Evolutionary conservation across 2,329 filamentous ascomycete genomes (phyloP).

Genomic region (Trichothecium roseum): DNA sequence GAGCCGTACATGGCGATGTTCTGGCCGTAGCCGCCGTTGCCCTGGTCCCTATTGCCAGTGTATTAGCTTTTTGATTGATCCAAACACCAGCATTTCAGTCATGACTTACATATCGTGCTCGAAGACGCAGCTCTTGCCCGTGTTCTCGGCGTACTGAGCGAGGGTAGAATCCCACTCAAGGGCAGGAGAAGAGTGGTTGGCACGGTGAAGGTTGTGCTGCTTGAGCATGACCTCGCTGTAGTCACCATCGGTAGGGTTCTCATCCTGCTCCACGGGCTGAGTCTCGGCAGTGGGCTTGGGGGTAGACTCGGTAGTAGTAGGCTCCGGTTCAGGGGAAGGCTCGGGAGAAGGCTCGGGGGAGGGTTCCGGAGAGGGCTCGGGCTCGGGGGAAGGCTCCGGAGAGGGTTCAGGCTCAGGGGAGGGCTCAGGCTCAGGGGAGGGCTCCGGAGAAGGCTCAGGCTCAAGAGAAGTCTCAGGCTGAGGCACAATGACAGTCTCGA

Average conservation of each 20-base stretch:
- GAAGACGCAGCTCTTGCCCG: slow-evolving; percentile 60
- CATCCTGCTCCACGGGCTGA: slow-evolving; percentile 2
- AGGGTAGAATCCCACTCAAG: slow-evolving; percentile 58
- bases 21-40: slow-evolving; percentile 68
- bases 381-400: background rate
- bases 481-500: slow-evolving; percentile 1
- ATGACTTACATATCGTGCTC: slow-evolving; percentile 64
- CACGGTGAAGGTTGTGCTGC: slow-evolving; percentile 79
- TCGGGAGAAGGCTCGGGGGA: slow-evolving; percentile 8
- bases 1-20: slow-evolving; percentile 67
- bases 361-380: background rate
- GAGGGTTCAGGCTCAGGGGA: background rate
- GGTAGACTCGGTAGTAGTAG: slow-evolving; percentile 6
- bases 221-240: slow-evolving; percentile 39
- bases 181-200: slow-evolving; percentile 62
- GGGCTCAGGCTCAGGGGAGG: slow-evolving; percentile 2
- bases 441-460: background rate
- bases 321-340: slow-evolving; percentile 3
- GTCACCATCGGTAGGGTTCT: slow-evolving; percentile 7
- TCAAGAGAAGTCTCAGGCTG: slow-evolving; percentile 3
- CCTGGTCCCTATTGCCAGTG: slow-evolving; percentile 34
- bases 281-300: slow-evolving; percentile 6
- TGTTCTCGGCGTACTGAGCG: slow-evolving; percentile 50
- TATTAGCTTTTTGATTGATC: slow-evolving; percentile 14
- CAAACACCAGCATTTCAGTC: background rate